These are phyloP conservation scores for Styphnolobium japonicum DNA, from an alignment of 306 rosid species.

Conservation along the genomic window DNA sequence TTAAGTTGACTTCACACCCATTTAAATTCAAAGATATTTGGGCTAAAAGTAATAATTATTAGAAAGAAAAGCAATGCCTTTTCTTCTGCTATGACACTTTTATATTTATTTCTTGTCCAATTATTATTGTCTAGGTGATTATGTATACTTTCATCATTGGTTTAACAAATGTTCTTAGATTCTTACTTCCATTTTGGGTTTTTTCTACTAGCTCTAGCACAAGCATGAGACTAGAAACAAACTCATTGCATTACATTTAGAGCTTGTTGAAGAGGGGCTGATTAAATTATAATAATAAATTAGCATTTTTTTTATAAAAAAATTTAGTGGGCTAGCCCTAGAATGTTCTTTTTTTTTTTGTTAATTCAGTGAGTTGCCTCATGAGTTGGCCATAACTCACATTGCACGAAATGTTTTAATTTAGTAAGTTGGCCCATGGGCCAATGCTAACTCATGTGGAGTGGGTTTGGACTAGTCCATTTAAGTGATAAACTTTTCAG, in stretches of 20 bases:
- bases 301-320: too few relatives aligned
- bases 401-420: too few relatives aligned
- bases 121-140: slow-evolving; percentile 6
- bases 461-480: too few relatives aligned
- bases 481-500: too few relatives aligned
- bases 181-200: slow-evolving; percentile 3
- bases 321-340: too few relatives aligned
- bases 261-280: slow-evolving; percentile 89
- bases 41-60: not conserved
- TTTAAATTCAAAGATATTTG: not conserved
- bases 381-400: too few relatives aligned
- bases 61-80: not conserved
- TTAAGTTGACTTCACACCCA: not conserved
- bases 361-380: too few relatives aligned
- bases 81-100: not conserved
- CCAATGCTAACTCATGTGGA: too few relatives aligned
- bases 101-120: not conserved
- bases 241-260: slow-evolving; percentile 69
- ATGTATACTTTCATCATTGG: not conserved
- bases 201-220: slow-evolving; percentile 83
- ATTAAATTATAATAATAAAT: slow-evolving; percentile 75
- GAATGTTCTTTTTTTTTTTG: too few relatives aligned
- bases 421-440: too few relatives aligned
- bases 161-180: not conserved
- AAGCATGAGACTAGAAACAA: slow-evolving; percentile 88